Conservation (phyloP, 768 basidiomycete genomes). For the Tylopilus intermedius region DNA sequence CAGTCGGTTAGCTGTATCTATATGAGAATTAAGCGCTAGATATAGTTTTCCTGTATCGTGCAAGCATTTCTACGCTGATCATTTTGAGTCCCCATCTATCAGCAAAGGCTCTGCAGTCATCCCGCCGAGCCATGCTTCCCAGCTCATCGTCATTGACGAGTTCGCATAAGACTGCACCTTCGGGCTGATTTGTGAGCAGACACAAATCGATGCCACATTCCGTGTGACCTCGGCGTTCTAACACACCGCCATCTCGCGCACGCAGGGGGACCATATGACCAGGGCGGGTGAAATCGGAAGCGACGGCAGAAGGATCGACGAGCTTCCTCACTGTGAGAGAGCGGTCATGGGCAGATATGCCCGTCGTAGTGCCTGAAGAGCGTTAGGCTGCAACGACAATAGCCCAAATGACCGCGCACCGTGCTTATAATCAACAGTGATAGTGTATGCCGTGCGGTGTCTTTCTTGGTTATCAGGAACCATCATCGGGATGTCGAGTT, state of each 20-base stretch:
- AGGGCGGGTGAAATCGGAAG: slow-evolving; percentile 82
- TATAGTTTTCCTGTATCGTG: slow-evolving; percentile 32
- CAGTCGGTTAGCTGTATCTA: background rate
- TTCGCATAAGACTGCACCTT: slow-evolving; percentile 84
- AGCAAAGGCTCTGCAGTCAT: slow-evolving; percentile 90
- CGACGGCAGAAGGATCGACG: slow-evolving; percentile 49
- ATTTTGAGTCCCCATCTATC: slow-evolving; percentile 86
- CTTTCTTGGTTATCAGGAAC: slow-evolving; percentile 85
- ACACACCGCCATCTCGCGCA: slow-evolving; percentile 78
- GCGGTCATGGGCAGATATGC: slow-evolving; percentile 95
- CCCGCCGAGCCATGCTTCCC: slow-evolving; percentile 91
- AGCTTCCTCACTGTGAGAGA: slow-evolving; percentile 82
- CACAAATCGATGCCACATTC: slow-evolving; percentile 90
- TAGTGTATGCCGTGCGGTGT: slow-evolving; percentile 90
- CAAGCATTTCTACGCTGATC: slow-evolving; percentile 88
- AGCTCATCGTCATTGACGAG: slow-evolving; percentile 86
- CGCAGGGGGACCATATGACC: slow-evolving; percentile 95
- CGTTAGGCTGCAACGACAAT: background rate
- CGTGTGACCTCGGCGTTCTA: slow-evolving; percentile 89
- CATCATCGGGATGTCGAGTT: slow-evolving; percentile 90
- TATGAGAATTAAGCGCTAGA: background rate
- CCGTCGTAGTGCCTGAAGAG: slow-evolving; percentile 77
- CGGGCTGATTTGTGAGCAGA: slow-evolving; percentile 55
- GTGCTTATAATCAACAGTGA: slow-evolving; percentile 90
- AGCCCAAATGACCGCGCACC: slow-evolving; percentile 40